Evolutionary conservation across 1,139 yeast genomes (phyloP), one percentile per base, ranked within the genome.

Genomic region (Lodderomyces metapsilosis): DNA sequence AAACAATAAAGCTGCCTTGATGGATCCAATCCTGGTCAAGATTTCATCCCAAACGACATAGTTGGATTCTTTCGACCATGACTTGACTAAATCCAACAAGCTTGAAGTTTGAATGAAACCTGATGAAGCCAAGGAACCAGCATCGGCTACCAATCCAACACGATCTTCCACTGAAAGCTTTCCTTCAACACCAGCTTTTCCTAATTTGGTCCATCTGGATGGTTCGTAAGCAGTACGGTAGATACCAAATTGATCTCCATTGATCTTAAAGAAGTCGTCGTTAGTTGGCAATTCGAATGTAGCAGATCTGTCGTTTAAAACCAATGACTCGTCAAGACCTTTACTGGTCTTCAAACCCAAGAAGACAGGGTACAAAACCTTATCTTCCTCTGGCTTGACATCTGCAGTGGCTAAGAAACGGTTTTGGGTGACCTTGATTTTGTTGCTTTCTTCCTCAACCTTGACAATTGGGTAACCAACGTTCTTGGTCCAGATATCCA

Each of bases 401-500:
- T 88, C 96, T 44, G 88, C 95, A 37, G 95, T 82, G 36, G 82
- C 76, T 56, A 88, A 74, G 70, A 82, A 88, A 57, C 96, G 78
- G 62, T 84, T 74, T 68, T 88, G 96, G 43, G 76, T 74, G 39
- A 87, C 73, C 31, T 71, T 72, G 48, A 86, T 63, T 41, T 71
- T 62, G 28, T 56, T 57, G 15, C 62, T 61, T 21, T 61, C 63
- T 48, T 47, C 77, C 37, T 66, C 60, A 27, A 87, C 92, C 28
- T 80, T 71, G 38, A 88, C 67, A 12, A 88, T 78, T 17, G 96
- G 96, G 71, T 75, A 88, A 9, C 96, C 96, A 48, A 86, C 79
- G 56, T 84, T 80, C 53, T 82, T 81, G 44, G 95, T 87, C 96
- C 96, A 88, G 44, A 80, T 72, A 53, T 82, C 80, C 95, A 88